Evolutionary conservation across 202 grass and related monocot genomes (phyloP).

Genomic region (Schoenoplectus triqueter): DNA sequence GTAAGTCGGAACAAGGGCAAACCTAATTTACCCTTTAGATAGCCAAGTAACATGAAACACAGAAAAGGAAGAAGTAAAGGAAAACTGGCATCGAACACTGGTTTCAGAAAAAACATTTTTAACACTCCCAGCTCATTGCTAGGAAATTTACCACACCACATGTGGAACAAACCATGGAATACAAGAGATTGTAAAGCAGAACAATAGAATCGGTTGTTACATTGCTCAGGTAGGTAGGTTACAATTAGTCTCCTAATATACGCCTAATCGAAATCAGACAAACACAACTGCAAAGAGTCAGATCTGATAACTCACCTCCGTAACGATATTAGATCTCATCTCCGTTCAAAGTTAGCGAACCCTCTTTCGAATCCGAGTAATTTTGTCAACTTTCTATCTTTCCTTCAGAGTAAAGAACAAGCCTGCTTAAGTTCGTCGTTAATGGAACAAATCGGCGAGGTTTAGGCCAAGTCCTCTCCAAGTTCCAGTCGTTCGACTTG

Average conservation of each 20-base stretch:
- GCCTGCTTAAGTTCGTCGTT: slow-evolving; percentile 33
- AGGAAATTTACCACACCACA: neutral
- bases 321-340: slow-evolving; percentile 92
- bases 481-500: slow-evolving; percentile 4
- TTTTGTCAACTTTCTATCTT: neutral
- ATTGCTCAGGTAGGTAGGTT: slow-evolving; percentile 37
- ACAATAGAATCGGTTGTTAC: slow-evolving; percentile 26
- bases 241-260: neutral
- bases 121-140: neutral
- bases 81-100: neutral
- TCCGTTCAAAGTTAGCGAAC: slow-evolving; percentile 22
- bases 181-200: neutral
- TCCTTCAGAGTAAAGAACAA: slow-evolving; percentile 37
- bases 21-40: neutral
- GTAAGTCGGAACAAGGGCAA: slow-evolving; percentile 1
- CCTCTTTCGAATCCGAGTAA: neutral
- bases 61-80: neutral
- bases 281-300: neutral
- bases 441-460: neutral
- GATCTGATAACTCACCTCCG: slow-evolving; percentile 66
- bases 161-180: neutral
- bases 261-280: neutral
- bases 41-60: neutral
- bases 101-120: neutral
- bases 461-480: neutral